Conservation (phyloP, 2,329 filamentous ascomycete genomes). For the Hymenoscyphus repandus region DNA sequence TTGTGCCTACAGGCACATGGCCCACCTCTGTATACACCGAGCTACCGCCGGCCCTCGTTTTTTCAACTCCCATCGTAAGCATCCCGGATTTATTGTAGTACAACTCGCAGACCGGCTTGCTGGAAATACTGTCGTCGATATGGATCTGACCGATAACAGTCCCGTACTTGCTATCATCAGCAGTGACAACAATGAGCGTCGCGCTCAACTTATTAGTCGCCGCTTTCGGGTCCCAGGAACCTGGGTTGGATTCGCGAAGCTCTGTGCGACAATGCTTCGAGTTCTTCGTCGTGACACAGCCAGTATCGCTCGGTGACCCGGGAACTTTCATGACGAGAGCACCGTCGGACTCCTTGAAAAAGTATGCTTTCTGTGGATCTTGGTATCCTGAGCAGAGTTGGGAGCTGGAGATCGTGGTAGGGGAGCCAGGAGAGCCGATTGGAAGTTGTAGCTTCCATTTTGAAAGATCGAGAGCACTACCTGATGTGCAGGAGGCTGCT, state of each 20-base stretch:
- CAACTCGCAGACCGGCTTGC: constrained; percentile 37
- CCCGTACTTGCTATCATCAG: constrained; percentile 33
- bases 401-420: constrained; percentile 28
- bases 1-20: constrained; percentile 30
- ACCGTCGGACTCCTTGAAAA: constrained; percentile 34
- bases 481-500: constrained; percentile 18
- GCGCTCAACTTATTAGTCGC: constrained; percentile 32
- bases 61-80: constrained; percentile 36
- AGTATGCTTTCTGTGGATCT: constrained; percentile 27
- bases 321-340: constrained; percentile 37
- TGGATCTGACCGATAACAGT: constrained; percentile 38
- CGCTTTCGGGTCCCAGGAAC: constrained; percentile 32
- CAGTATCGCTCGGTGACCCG: constrained; percentile 28
- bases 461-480: constrained; percentile 33
- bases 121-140: constrained; percentile 33
- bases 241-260: constrained; percentile 34
- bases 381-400: constrained; percentile 35
- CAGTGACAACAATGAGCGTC: constrained; percentile 27
- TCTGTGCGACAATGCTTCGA: constrained; percentile 40
- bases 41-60: constrained; percentile 30
- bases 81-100: constrained; percentile 34
- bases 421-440: constrained; percentile 28
- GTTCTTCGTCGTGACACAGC: constrained; percentile 36
- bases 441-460: constrained; percentile 37
- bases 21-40: constrained; percentile 31